These are phyloP conservation scores for Tricholoma saponaceum DNA, from an alignment of 768 basidiomycete genomes.

Conservation along the genomic window DNA sequence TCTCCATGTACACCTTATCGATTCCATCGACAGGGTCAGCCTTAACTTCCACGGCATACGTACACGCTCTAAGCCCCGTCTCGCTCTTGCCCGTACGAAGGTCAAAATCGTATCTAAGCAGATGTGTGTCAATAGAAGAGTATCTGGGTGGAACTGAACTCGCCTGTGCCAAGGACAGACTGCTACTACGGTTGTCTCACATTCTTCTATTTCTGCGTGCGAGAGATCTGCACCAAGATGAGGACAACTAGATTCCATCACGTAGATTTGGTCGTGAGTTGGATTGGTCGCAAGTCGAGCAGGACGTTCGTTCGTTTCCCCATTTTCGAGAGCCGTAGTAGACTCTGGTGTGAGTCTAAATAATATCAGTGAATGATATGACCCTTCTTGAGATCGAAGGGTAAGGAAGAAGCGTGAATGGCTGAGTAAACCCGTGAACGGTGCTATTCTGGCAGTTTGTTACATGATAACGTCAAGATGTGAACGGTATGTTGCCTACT, in stretches of 20 bases:
- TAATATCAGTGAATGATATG: conserved; percentile 59
- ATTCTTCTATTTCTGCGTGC: conserved; percentile 76
- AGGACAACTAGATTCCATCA: conserved; percentile 79
- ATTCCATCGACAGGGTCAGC: conserved; percentile 29
- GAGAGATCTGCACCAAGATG: conserved; percentile 79
- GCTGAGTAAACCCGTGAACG: conserved; percentile 39
- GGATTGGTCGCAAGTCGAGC: conserved; percentile 4
- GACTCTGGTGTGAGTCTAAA: conserved; percentile 50
- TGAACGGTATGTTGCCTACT: not conserved
- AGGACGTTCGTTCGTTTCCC: not conserved
- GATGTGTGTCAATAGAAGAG: not conserved
- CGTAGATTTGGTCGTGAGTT: conserved; percentile 51
- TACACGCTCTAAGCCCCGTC: conserved; percentile 66
- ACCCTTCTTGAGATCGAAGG: conserved; percentile 53
- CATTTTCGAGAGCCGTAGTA: conserved; percentile 4
- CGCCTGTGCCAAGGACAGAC: conserved; percentile 79
- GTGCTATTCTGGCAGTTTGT: conserved; percentile 33
- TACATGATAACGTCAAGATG: not conserved
- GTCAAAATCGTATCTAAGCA: conserved; percentile 64
- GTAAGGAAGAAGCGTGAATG: conserved; percentile 61
- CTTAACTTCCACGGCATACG: conserved; percentile 55
- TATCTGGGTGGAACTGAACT: conserved; percentile 4
- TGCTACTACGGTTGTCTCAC: conserved; percentile 52
- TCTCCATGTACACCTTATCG: conserved; percentile 56
- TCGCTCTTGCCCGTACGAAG: conserved; percentile 67